Base-by-base conservation (phyloP, 2,329 filamentous ascomycete genomes). In the Sclerotinia sclerotiorum region DNA sequence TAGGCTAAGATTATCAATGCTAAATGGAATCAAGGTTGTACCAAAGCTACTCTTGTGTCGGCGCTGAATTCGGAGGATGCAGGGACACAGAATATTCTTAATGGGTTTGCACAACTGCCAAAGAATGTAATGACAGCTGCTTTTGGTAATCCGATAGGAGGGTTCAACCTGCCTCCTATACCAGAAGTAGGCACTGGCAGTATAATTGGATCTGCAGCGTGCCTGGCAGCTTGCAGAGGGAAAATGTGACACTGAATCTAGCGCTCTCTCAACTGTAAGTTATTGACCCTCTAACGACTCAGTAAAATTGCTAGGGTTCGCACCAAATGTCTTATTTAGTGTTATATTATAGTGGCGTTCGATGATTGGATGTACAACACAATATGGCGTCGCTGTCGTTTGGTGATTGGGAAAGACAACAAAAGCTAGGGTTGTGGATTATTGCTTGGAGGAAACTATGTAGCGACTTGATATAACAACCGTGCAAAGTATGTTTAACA, bases 31-130 rank as follows among this genome's bases (percentile, higher is more conserved):
- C 15, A 70, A 83, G 82, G 78, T 55, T 85, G 83, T 73, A 79
- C 80, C 27, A 81, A 83, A 51, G 80, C 82, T 1, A 81, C 82
- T 49, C 79, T 85, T 54, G 75, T 85, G 68, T 83, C 81, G 19
- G 81, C 83, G 0, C 79, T 85, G 55, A 82, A 80, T 72, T 79
- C 77, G 39, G 81, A 83, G 48, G 83, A 85, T 68, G 76, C 80
- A 1, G 83, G 83, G n/a, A 85, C 83, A 1, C 73, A 79, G 19
- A 85, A 85, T 69, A 75, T 83, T 56, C 77, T 81, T 11, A 82
- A 84, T 61, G 76, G 76, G 2, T 74, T 84, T 35, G 82, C 80
- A 74, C 76, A 75, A 15, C 74, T 82, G 54, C 81, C 80, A 0
- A 69, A 71, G 5, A 79, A 81, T 19, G 78, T 83, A 54, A 77